Evolutionary conservation across 2,329 filamentous ascomycete genomes (phyloP), one percentile per base, ranked within the genome.

Genomic region (Rhytidhysteron rufulum): DNA sequence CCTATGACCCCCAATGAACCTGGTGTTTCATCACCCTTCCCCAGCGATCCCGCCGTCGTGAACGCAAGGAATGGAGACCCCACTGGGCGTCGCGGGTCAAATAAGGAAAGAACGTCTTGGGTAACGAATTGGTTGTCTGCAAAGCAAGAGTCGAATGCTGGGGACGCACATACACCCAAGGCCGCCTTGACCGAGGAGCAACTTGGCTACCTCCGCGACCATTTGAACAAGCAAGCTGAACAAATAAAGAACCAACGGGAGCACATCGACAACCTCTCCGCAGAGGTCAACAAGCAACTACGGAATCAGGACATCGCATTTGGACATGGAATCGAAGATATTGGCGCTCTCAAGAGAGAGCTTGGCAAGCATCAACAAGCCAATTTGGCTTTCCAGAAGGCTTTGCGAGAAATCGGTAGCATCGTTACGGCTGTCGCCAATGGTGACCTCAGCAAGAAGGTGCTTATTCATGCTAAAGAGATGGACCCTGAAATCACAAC

Each of bases 401-500:
- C 93, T 9, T 72, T 98, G 24, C 82, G 90, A 49, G 93, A 98
- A 66, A 97, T 98, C 53, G 93, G 93, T 54, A 93, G 91, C 62
- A 97, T 98, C 55, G 88, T 97, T 57, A 96, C 93, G 17, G 90
- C 91, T 47, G 93, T 97, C 51, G 93, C 91, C 42, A 88, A 88
- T 57, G 91, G 91, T 68, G 91, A 97, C 62, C 75, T 97, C 45
- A 95, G 89, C 65, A 96, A 95, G 75, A 95, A 95, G 70, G 91
- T 96, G 48, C 82, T 91, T 58, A 94, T 97, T 65, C 93, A 96
- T 63, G 86, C 87, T 4, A 85, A 94, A 51, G 91, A 97, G 71
- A 93, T 96, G 85, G 91, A 97, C 74, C 89, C 90, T 20, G 91
- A 97, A 75, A 97, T 97, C 59, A 93, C 89, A 20, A 90, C 88